Percentiles rank a stretch among this genome's conserved stretches.
These are phyloP conservation scores for Stephania cephalantha DNA, from an alignment of 164 flowering plant species.

Conservation along the genomic window DNA sequence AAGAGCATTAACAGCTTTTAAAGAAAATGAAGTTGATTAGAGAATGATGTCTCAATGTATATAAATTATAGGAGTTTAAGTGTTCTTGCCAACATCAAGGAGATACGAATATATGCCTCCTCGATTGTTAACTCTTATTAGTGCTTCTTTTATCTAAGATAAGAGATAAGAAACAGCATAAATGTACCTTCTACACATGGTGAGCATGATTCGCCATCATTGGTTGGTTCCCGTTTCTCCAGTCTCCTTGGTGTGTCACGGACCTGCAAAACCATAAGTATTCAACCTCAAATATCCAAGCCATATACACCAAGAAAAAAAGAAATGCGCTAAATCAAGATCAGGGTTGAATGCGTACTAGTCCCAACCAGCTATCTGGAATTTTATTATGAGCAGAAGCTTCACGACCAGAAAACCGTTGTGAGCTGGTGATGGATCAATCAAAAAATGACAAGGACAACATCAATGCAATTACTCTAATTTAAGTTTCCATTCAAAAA, in stretches of 20 bases:
- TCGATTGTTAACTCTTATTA: too few species aligned
- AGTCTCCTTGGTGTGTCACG: slow-evolving; percentile 8
- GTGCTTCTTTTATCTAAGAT: background rate
- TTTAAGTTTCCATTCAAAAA: background rate
- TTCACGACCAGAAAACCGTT: slow-evolving; percentile 16
- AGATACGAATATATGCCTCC: too few species aligned
- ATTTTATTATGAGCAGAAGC: slow-evolving; percentile 14
- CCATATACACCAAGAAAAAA: background rate
- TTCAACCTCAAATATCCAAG: slow-evolving; percentile 1
- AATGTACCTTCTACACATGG: slow-evolving; percentile 10
- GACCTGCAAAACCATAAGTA: slow-evolving; percentile 15
- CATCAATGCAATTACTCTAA: background rate
- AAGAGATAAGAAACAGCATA: background rate
- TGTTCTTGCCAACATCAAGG: background rate
- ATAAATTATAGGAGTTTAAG: background rate
- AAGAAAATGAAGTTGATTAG: background rate
- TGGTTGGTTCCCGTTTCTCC: slow-evolving; percentile 16
- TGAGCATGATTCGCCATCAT: slow-evolving; percentile 10
- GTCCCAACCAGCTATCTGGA: slow-evolving; percentile 16
- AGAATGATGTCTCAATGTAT: background rate
- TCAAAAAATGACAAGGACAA: background rate
- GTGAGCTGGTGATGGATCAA: slow-evolving; percentile 17
- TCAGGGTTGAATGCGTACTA: slow-evolving; percentile 24
- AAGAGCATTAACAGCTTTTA: background rate
- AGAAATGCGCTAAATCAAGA: background rate